Percentiles rank a stretch among this genome's conserved stretches.
These are phyloP conservation scores for Gossypium thurberi DNA, from an alignment of 345 rosid species.

Conservation along the genomic window DNA sequence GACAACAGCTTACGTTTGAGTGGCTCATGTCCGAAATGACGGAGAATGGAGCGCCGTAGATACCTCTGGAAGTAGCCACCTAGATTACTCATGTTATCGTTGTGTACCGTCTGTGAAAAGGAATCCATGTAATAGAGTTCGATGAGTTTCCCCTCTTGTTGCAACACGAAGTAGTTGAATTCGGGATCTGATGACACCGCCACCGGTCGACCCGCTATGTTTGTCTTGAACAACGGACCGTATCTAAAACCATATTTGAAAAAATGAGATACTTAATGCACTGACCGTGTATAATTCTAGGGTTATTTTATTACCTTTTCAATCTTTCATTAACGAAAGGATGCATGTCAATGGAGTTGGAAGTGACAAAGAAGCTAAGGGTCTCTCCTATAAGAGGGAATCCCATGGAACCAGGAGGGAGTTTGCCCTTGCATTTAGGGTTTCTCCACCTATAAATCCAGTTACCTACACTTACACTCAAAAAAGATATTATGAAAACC, in stretches of 20 bases:
- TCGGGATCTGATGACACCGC: conserved; percentile 15
- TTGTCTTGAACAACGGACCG: conserved; percentile 17
- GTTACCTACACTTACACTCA: neutral
- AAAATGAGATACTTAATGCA: neutral
- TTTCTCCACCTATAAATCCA: neutral
- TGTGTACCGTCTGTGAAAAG: neutral
- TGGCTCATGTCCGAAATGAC: neutral
- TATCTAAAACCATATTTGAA: neutral
- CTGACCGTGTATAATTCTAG: too few relatives aligned
- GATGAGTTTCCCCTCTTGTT: conserved; percentile 16
- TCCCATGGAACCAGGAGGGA: neutral
- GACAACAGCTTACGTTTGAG: neutral
- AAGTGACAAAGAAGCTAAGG: neutral
- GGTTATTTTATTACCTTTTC: neutral
- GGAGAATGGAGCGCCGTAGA: neutral
- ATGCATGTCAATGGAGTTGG: neutral
- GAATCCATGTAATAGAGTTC: conserved; percentile 15
- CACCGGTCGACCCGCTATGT: conserved; percentile 11
- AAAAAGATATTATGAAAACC: neutral
- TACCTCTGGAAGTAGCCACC: neutral
- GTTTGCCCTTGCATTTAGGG: neutral
- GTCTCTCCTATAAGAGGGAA: neutral
- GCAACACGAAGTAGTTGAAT: conserved; percentile 8
- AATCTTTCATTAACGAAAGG: neutral
- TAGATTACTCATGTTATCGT: neutral